phyloP scores from a whole-genome alignment of 106 monocot species.

The Dioscorea zingiberensis region DNA sequence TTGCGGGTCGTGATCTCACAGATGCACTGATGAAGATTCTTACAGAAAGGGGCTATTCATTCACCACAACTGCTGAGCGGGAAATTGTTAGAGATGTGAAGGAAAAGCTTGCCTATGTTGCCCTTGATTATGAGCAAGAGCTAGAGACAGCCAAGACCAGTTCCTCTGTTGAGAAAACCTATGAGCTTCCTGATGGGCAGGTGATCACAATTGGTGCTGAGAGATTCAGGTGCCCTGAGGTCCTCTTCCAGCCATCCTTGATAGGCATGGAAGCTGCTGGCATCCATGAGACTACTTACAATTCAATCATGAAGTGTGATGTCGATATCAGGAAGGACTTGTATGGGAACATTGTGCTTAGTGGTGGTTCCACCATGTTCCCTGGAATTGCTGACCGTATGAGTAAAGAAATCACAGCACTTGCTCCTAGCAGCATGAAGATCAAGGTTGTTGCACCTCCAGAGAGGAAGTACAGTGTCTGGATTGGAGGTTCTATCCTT shows the following conservation, averaged over 20 bases:
- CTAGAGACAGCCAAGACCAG: constrained; percentile 17
- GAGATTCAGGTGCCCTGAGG: constrained; percentile 30
- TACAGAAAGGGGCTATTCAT: constrained; percentile 25
- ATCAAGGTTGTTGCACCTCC: constrained; percentile 31
- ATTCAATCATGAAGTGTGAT: constrained; percentile 38
- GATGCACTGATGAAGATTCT: constrained; percentile 27
- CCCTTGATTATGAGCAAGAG: constrained; percentile 29
- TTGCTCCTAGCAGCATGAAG: constrained; percentile 34
- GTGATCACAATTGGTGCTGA: constrained; percentile 26
- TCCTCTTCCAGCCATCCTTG: constrained; percentile 33
- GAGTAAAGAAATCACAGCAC: constrained; percentile 29
- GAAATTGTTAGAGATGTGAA: constrained; percentile 30
- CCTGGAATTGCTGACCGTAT: constrained; percentile 31
- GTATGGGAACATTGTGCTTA: constrained; percentile 27
- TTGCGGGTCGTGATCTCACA: constrained; percentile 26
- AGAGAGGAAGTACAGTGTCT: constrained; percentile 27
- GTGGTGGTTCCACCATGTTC: constrained; percentile 29
- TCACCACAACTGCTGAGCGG: constrained; percentile 27
- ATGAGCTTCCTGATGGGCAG: constrained; percentile 26
- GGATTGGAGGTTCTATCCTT: constrained; percentile 35
- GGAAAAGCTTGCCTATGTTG: constrained; percentile 31
- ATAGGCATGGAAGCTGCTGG: constrained; percentile 33
- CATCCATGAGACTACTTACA: constrained; percentile 27
- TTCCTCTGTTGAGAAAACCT: constrained; percentile 22
- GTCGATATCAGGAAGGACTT: constrained; percentile 32